Evolutionary conservation across 306 rosid species (phyloP).

Genomic region (Fragaria nilgerrensis): DNA sequence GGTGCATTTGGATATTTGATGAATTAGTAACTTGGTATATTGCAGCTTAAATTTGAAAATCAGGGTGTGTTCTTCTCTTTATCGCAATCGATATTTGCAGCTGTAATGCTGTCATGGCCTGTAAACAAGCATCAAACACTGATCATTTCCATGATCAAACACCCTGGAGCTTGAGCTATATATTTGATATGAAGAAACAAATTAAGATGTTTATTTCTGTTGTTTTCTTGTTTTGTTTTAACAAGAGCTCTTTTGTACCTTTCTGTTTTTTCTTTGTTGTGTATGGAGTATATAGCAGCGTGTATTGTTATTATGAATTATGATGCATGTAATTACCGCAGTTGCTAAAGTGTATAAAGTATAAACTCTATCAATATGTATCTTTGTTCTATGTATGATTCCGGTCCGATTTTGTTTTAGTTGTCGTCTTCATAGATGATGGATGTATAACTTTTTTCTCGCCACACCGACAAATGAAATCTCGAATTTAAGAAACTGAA

Average conservation of each 20-base stretch:
- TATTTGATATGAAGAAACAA: neutral
- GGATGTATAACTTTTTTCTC: neutral
- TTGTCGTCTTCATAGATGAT: too few species aligned
- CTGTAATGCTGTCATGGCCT: neutral
- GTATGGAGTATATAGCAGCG: neutral
- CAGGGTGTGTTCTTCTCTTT: neutral
- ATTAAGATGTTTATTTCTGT: neutral
- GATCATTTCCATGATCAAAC: neutral
- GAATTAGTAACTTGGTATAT: neutral
- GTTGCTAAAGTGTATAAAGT: too few species aligned
- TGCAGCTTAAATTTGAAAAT: neutral
- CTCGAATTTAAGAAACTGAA: neutral
- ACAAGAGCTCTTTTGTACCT: too few species aligned
- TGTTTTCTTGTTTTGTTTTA: too few species aligned
- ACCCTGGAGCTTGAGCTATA: neutral
- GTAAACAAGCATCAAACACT: neutral
- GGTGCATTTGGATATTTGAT: neutral
- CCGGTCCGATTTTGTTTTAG: too few species aligned
- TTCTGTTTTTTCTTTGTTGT: neutral
- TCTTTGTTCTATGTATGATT: too few species aligned
- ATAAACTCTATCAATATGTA: too few species aligned
- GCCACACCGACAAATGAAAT: too few species aligned
- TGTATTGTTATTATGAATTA: neutral
- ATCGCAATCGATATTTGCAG: neutral
- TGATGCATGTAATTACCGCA: too few species aligned